phyloP scores from a whole-genome alignment of 225 moss, liverwort and hornwort genomes.

The Physcomitrellopsis africana region DNA sequence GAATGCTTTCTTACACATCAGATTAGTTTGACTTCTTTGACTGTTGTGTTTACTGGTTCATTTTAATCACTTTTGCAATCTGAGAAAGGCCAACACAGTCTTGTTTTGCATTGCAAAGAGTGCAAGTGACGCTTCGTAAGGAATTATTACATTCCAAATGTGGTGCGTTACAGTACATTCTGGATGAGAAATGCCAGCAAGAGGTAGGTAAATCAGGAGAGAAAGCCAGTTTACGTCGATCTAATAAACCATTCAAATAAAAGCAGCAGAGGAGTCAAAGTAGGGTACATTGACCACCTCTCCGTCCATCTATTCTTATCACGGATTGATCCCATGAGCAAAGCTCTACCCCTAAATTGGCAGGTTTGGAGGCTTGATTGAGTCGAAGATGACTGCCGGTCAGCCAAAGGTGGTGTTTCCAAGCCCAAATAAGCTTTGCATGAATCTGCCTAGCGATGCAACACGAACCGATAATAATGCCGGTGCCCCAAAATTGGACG shows the following conservation, averaged over 20 bases:
- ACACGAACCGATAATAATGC: too few species aligned
- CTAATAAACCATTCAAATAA: not conserved
- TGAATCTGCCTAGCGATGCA: not conserved
- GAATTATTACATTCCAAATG: too few species aligned
- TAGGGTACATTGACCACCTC: constrained; percentile 9
- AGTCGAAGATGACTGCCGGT: not conserved
- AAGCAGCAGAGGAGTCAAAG: constrained; percentile 9
- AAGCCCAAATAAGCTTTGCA: constrained; percentile 13
- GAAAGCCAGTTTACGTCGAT: not conserved
- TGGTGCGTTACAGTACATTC: too few species aligned
- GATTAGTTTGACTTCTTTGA: too few species aligned
- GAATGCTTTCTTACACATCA: too few species aligned
- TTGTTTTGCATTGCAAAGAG: too few species aligned
- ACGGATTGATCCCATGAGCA: constrained; percentile 22
- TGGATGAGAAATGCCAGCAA: too few species aligned
- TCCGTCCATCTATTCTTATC: not conserved
- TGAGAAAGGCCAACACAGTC: too few species aligned
- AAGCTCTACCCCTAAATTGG: constrained; percentile 18
- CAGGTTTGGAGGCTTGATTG: constrained; percentile 19
- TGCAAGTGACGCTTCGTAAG: too few species aligned
- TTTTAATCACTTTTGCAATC: too few species aligned
- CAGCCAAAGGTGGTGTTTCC: constrained; percentile 20
- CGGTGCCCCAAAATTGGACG: too few species aligned
- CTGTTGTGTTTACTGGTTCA: too few species aligned
- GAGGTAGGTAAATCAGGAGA: not conserved